These are phyloP conservation scores for Lathyrus sativus DNA, from an alignment of 306 rosid species.

Conservation along the genomic window DNA sequence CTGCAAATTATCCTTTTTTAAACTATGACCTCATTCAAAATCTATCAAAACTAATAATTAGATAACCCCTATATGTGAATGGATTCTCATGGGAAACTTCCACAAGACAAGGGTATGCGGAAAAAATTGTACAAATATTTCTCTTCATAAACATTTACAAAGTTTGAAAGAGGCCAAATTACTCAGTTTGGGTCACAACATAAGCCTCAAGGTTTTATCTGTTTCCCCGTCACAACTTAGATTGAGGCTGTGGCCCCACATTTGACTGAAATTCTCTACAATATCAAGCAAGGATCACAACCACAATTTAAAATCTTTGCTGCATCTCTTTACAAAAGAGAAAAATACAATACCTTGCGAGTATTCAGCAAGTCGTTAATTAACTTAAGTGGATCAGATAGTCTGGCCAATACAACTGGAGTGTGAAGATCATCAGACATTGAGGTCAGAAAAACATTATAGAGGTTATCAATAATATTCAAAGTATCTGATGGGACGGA, in stretches of 20 bases:
- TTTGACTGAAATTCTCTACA: not conserved
- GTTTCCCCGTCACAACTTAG: not conserved
- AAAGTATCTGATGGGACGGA: conserved; percentile 56
- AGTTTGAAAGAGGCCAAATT: no score
- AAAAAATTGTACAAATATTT: no score
- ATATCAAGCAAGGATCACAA: not conserved
- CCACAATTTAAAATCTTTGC: not conserved
- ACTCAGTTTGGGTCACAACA: no score
- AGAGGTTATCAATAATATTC: conserved; percentile 55
- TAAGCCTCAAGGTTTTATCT: no score
- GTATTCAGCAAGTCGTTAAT: conserved; percentile 87
- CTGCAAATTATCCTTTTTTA: no score
- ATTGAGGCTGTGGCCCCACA: not conserved
- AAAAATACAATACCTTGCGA: conserved; percentile 62
- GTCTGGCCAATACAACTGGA: conserved; percentile 73
- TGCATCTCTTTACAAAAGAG: not conserved
- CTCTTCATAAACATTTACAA: no score
- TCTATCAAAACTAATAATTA: no score
- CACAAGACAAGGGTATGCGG: no score
- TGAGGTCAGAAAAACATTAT: conserved; percentile 62
- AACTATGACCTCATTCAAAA: no score
- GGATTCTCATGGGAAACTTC: no score
- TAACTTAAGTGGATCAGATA: conserved; percentile 84
- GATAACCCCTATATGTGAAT: no score
- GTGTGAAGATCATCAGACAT: conserved; percentile 97